Base-by-base conservation (phyloP, 192 early-diverging fungal genomes). In the Backusella luteola region DNA sequence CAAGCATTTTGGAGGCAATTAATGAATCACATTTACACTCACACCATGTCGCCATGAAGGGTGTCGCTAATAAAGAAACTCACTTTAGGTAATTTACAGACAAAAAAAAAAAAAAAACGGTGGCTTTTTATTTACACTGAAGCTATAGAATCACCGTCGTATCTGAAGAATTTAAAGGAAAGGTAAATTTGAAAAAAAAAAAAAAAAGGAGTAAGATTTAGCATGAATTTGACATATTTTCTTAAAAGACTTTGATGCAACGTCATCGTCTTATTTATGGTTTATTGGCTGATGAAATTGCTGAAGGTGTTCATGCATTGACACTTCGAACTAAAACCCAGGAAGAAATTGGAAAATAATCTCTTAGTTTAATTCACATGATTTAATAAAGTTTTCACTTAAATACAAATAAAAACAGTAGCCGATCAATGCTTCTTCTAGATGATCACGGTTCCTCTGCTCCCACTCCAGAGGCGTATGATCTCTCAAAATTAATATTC, bases 31-130 rank as follows among this genome's bases (percentile, higher is more conserved):
- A 88, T 36, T 87, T 91, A 77, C 96, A 97, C 77, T 84, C 90
- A 9, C 91, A 92, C 67, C 96, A 97, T 83, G 91, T 89, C 44
- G 90, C 95, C 12, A 97, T 97, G 96, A 86, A 90, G 73, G 94
- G 94, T n/a, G 84, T 91, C 6, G 79, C 63, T 15, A 89, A 89
- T 79, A 88, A 84, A 9, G 96, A 97, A 79, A 96, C 96, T 14
- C 96, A 97, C 79, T 97, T 97, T 76, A 75, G 87, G 90, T 91
- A 80, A 49, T 49, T 49, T 5, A 49, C 46, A 19, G 4, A 19
- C 34, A 72, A 32, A 17, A 15, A 49, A 5, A 17, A 15, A 49
- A 5, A 49, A 32, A 32, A 3, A 32, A 32, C 32, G n/a, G 29
- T 3, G 15, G 29, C 23, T 73, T 73, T 35, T 71, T 11, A 17